Evolutionary conservation across 2,329 filamentous ascomycete species (phyloP).

Genomic region (Scedosporium dehoogii): DNA sequence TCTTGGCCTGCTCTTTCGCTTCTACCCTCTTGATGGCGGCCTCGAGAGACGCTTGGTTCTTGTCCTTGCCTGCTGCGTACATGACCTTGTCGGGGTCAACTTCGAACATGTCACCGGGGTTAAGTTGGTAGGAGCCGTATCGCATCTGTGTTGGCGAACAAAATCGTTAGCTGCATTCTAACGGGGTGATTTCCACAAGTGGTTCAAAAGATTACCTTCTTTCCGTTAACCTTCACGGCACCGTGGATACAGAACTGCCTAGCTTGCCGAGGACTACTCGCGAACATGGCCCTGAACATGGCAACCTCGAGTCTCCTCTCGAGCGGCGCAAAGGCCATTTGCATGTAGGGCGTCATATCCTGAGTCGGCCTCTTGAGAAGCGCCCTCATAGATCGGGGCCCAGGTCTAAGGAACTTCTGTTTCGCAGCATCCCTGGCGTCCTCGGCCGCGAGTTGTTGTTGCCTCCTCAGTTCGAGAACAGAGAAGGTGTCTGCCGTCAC

Average conservation of each 20-base stretch:
- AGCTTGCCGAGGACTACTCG: constrained; percentile 85
- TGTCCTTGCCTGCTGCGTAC: constrained; percentile 71
- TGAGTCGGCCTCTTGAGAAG: constrained; percentile 22
- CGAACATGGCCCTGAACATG: constrained; percentile 86
- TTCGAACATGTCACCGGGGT: constrained; percentile 97
- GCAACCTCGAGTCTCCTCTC: constrained; percentile 91
- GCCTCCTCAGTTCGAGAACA: constrained; percentile 10
- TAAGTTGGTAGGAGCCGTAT: constrained; percentile 85
- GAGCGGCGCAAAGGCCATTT: constrained; percentile 88
- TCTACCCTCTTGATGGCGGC: constrained; percentile 8
- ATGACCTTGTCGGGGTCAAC: constrained; percentile 84
- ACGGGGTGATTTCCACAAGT: not conserved
- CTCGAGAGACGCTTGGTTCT: constrained; percentile 29
- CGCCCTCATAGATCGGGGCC: constrained; percentile 19
- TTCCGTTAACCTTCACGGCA: constrained; percentile 89
- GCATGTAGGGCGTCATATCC: constrained; percentile 74
- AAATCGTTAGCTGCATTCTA: not conserved
- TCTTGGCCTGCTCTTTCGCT: constrained; percentile 12
- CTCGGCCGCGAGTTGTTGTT: constrained; percentile 2
- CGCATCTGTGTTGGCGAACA: constrained; percentile 54
- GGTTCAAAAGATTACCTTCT: constrained; percentile 52
- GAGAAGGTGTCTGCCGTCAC: constrained; percentile 15
- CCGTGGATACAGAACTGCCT: constrained; percentile 92
- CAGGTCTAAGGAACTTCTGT: constrained; percentile 10
- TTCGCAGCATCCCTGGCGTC: constrained; percentile 7